Base-by-base conservation (phyloP, 257 asterid species). In the Misopates orontium region DNA sequence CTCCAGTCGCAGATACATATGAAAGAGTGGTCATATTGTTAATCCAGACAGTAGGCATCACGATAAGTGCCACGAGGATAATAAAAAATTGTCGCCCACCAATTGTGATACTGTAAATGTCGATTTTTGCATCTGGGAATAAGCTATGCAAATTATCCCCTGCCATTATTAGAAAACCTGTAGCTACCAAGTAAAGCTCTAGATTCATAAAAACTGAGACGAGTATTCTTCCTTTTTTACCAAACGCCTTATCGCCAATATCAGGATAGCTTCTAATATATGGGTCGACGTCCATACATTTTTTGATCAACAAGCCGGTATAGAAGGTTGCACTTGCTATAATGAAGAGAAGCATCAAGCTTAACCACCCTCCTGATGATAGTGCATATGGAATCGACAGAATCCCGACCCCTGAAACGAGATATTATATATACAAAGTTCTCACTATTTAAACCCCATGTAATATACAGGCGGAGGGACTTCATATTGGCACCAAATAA, bases 301-400 rank as follows among this genome's bases (percentile, higher is more conserved):
- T 76, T 51, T 78, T 77, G 23, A 85, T 83, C 51, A 88, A 60
- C 59, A 88, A 39, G 6, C 86, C 85, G 9, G 91, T 78, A 56
- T 85, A 85, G 47, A 80, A 81, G 9, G 96, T 70, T 24, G 76
- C 68, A 23, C 51, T 14, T 3, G 93, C 93, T 5, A 87, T 79
- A 3, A 75, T 5, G 3, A 82, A 64, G 0, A 88, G 50, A 20
- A 83, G 79, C 0, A 66, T 70, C 69, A 88, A 70, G 81, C 91
- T 85, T 19, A 82, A 31, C 94, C 96, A 85, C 21, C 94, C 96
- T 31, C 91, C 96, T 2, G 81, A 70, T 0, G 94, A 60, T 56
- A 88, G 21, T 1, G 89, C 91, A 64, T 73, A 83, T 0, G 94
- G 89, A 22, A 84, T 70, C 3, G 96, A 83, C 36, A 88, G 64